These are phyloP conservation scores for Yarrowia yakushimensis DNA, from an alignment of 805 yeast species.

Conservation along the genomic window DNA sequence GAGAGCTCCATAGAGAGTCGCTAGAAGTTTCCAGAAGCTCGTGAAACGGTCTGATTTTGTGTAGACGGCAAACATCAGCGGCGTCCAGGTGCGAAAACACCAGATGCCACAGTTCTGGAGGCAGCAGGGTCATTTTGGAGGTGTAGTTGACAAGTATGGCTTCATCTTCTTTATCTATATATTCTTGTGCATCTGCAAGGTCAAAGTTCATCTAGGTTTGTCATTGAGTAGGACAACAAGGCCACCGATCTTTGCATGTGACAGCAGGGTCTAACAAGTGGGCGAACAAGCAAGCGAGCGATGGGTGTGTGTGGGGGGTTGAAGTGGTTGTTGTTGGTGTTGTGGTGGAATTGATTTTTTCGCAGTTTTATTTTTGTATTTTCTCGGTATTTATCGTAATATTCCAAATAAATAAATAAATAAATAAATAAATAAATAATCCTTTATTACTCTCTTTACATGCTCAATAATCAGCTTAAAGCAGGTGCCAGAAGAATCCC, in stretches of 20 bases:
- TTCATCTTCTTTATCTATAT: not conserved
- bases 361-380: too few species aligned
- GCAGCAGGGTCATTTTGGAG: not conserved
- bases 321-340: too few species aligned
- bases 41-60: not conserved
- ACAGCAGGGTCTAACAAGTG: constrained; percentile 2
- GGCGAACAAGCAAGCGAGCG: too few species aligned
- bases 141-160: too few species aligned
- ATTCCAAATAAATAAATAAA: too few species aligned
- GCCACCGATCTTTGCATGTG: constrained; percentile 12
- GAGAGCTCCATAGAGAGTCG: not conserved
- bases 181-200: not conserved
- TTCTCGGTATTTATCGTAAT: too few species aligned
- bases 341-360: too few species aligned
- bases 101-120: constrained; percentile 10
- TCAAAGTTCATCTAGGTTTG: not conserved
- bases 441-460: too few species aligned
- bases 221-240: not conserved
- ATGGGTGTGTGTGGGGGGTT: too few species aligned
- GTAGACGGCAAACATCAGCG: not conserved
- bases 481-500: too few species aligned
- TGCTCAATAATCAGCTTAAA: not conserved
- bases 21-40: not conserved
- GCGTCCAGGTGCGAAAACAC: constrained; percentile 1
- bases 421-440: too few species aligned